Evolutionary conservation across 2,329 filamentous ascomycete species (phyloP).

Genomic region (Talaromyces sp.): DNA sequence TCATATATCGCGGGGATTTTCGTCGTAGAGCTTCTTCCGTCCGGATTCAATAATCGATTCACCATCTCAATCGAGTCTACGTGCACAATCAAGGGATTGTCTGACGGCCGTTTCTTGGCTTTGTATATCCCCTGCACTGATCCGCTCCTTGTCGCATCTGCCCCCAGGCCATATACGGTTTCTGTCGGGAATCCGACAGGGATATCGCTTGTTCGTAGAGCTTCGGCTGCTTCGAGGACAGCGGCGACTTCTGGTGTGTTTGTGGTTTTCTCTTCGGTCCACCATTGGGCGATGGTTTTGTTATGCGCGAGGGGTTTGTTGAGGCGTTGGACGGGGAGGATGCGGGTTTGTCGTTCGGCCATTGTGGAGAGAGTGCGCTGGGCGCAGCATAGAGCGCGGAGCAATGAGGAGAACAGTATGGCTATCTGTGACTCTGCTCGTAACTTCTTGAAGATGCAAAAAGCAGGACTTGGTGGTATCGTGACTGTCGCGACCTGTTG

Average conservation of each 20-base stretch:
- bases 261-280: conserved; percentile 34
- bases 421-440: not conserved
- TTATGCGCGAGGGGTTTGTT: conserved; percentile 29
- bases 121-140: conserved; percentile 90
- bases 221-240: conserved; percentile 63
- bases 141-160: conserved; percentile 80
- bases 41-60: conserved; percentile 55
- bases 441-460: not conserved
- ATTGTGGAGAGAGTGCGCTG: conserved; percentile 14
- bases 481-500: not conserved
- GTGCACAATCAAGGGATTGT: conserved; percentile 95
- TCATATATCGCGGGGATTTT: conserved; percentile 71
- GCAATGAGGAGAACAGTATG: conserved; percentile 14
- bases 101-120: conserved; percentile 83
- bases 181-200: conserved; percentile 97
- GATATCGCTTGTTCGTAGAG: conserved; percentile 62
- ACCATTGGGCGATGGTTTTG: conserved; percentile 38
- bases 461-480: not conserved
- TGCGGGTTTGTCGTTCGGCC: conserved; percentile 28
- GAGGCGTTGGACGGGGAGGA: conserved; percentile 38
- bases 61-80: conserved; percentile 78
- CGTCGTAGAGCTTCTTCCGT: conserved; percentile 24
- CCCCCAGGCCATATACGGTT: conserved; percentile 95
- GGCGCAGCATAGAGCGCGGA: not conserved
- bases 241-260: conserved; percentile 47